These are phyloP conservation scores for Trichopus zeylanicus DNA, from an alignment of 116 monocot species.

Conservation along the genomic window DNA sequence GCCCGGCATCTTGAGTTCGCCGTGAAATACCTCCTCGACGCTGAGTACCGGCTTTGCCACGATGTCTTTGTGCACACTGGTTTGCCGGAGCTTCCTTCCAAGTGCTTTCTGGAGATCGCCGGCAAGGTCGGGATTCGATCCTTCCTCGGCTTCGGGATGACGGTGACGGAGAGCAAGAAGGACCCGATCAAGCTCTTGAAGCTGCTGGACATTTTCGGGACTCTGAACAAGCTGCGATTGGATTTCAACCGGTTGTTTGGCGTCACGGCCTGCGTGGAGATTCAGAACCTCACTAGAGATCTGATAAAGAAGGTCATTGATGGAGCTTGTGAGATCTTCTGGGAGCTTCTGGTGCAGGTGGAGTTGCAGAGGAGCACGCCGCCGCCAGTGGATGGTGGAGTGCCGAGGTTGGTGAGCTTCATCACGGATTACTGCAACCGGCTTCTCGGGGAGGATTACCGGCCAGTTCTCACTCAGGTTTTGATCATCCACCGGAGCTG, in stretches of 20 bases:
- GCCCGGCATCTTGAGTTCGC: conserved; percentile 75
- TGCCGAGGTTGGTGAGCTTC: conserved; percentile 72
- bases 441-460: conserved; percentile 66
- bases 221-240: conserved; percentile 60
- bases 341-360: conserved; percentile 77
- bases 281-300: conserved; percentile 73
- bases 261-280: conserved; percentile 68
- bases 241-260: conserved; percentile 90
- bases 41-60: conserved; percentile 65
- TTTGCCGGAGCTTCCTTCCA: conserved; percentile 29
- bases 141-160: conserved; percentile 66
- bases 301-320: conserved; percentile 73
- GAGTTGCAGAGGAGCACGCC: conserved; percentile 55
- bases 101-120: conserved; percentile 71
- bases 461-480: conserved; percentile 55
- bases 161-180: conserved; percentile 76
- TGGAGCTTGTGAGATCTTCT: conserved; percentile 85
- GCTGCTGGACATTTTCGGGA: conserved; percentile 65
- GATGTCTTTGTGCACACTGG: conserved; percentile 50
- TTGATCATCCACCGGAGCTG: conserved; percentile 73
- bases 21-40: conserved; percentile 75
- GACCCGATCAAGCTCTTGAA: conserved; percentile 88
- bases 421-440: conserved; percentile 68
- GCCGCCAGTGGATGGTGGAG: conserved; percentile 61
- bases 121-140: conserved; percentile 55